These are phyloP conservation scores for Ceratobasidium papillatum DNA, from an alignment of 1,284 basidiomycete species.

Conservation along the genomic window DNA sequence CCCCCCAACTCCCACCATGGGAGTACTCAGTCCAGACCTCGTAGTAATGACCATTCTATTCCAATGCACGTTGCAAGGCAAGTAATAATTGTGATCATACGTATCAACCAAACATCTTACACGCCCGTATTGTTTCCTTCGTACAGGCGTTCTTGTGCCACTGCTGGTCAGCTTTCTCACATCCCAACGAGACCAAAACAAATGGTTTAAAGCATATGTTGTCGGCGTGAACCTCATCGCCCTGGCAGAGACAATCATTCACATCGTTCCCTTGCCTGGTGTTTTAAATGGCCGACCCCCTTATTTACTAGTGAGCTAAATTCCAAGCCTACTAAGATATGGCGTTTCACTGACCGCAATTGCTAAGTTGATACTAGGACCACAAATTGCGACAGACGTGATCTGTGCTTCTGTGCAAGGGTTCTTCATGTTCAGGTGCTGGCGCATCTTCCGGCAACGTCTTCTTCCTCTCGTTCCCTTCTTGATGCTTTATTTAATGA, in stretches of 20 bases:
- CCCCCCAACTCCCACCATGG: not conserved
- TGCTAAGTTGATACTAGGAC: not conserved
- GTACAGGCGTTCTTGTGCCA: slow-evolving; percentile 12
- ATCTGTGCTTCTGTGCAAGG: slow-evolving; percentile 11
- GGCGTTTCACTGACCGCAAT: not conserved
- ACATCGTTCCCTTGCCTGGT: not conserved
- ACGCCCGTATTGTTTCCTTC: too few relatives aligned
- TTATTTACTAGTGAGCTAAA: not conserved
- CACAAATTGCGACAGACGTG: not conserved
- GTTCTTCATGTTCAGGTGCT: slow-evolving; percentile 34
- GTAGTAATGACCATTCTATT: not conserved
- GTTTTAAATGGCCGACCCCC: not conserved
- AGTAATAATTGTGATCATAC: too few relatives aligned
- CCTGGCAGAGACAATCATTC: not conserved
- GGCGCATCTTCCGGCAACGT: slow-evolving; percentile 16
- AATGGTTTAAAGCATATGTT: slow-evolving; percentile 23
- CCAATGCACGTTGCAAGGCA: not conserved
- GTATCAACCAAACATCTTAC: too few relatives aligned
- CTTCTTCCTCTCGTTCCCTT: slow-evolving; percentile 4
- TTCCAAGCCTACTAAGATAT: not conserved
- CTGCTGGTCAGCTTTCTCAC: slow-evolving; percentile 14
- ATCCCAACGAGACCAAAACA: slow-evolving; percentile 1
- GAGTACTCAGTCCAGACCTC: not conserved
- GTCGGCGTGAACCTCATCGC: not conserved
- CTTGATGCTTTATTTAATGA: not conserved